Evolutionary conservation across 257 asterid genomes (phyloP), one percentile per base, ranked within the genome.

Genomic region (Echites panduratus): DNA sequence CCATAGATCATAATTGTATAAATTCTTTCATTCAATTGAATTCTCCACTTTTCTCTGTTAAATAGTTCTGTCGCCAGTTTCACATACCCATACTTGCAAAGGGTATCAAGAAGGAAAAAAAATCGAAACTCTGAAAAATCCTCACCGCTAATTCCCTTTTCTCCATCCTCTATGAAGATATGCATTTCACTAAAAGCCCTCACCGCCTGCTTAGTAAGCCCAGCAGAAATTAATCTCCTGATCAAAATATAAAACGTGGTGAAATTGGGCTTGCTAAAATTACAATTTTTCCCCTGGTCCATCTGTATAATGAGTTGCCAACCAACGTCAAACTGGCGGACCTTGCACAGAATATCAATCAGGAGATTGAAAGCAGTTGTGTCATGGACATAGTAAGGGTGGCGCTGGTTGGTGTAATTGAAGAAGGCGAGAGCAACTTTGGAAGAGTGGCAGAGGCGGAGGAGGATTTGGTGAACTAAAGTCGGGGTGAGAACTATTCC

Each of bases 381-480:
- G 77, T 90, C 95, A 38, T 82, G 79, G 5, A 75, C 26, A 7
- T 83, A 62, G 64, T 77, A 78, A 45, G 80, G 85, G 57, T 75
- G 79, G 72, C 79, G 80, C 59, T 80, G 71, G 8, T 64, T 88
- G 19, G 85, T 61, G 63, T 82, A 85, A 26, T 87, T 82, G 66
- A 93, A 93, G 80, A 89, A 91, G 12, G 97, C 90, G n/a, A 89
- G 87, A 59, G 97, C 96, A 68, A 91, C 82, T 79, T 91, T 89
- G 75, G 98, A 88, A 73, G 86, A 85, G 79, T 93, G 84, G 26
- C 63, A 77, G 70, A 93, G 72, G 24, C 96, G 95, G 72, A 91
- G 96, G 67, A 91, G 96, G 67, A 90, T 90, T 70, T 93, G 98
- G 81, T 91, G 92, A 74, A 89, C 79, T 65, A 93, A 72, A 22